These are phyloP conservation scores for Torulaspora globosa DNA, from an alignment of 1,139 yeast genomes.

Conservation along the genomic window DNA sequence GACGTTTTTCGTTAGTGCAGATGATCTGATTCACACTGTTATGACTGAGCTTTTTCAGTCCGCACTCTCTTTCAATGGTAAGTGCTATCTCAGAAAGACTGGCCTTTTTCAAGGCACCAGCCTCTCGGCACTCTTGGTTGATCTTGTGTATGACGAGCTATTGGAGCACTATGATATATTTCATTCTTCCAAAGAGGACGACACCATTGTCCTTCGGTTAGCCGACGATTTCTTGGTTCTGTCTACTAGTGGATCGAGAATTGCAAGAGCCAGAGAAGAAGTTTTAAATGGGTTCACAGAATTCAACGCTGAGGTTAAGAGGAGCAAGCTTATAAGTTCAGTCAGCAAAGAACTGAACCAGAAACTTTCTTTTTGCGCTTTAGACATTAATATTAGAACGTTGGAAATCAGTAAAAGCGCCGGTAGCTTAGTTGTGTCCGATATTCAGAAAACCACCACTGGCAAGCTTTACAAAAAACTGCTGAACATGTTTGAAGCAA, in stretches of 20 bases:
- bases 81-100: conserved; percentile 45
- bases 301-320: conserved; percentile 61
- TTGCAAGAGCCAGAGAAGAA: conserved; percentile 28
- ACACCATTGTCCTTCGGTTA: conserved; percentile 52
- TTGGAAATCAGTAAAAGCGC: conserved; percentile 28
- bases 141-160: conserved; percentile 64
- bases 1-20: conserved; percentile 27
- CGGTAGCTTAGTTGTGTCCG: conserved; percentile 20
- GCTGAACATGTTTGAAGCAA: conserved; percentile 18
- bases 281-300: conserved; percentile 43
- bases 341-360: conserved; percentile 7
- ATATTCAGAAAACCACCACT: conserved; percentile 13
- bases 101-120: conserved; percentile 91
- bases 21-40: conserved; percentile 38
- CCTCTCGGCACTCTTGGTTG: conserved; percentile 71
- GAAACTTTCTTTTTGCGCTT: conserved; percentile 27
- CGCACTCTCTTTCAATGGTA: conserved; percentile 38
- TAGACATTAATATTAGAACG: conserved; percentile 20
- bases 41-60: conserved; percentile 43
- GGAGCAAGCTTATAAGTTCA: conserved; percentile 42
- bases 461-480: conserved; percentile 14
- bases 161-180: conserved; percentile 46
- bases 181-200: conserved; percentile 22
- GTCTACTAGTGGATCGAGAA: conserved; percentile 40
- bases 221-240: conserved; percentile 85